A percentile compares a stretch with the other conserved stretches of the same genome.
Evolutionary conservation across 805 yeast species (phyloP).

Genomic region (Teunomyces tritomae): DNA sequence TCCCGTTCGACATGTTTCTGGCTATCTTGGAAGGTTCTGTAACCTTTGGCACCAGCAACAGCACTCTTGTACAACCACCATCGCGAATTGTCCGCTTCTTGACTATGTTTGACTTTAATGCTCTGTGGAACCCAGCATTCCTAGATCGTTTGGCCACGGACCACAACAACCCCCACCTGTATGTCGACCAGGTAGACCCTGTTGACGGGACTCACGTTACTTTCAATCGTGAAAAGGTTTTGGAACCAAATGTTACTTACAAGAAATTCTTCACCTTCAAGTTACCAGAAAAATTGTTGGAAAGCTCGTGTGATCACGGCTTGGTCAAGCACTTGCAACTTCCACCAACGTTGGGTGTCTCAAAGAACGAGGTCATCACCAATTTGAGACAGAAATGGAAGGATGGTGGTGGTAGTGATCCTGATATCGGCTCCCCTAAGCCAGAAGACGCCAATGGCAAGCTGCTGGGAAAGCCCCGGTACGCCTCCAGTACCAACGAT

Average conservation of each 20-base stretch:
- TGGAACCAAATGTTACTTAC: constrained; percentile 31
- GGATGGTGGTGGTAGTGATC: constrained; percentile 7
- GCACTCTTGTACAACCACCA: constrained; percentile 15
- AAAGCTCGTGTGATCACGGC: constrained; percentile 34
- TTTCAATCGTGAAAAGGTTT: constrained; percentile 22
- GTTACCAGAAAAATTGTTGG: constrained; percentile 36
- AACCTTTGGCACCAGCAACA: constrained; percentile 22
- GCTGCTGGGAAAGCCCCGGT: constrained; percentile 7
- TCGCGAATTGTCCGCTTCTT: constrained; percentile 26
- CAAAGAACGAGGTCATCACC: constrained; percentile 27
- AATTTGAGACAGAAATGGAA: constrained; percentile 25
- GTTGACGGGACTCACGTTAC: constrained; percentile 27
- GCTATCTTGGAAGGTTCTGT: constrained; percentile 37
- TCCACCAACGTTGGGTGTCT: constrained; percentile 35
- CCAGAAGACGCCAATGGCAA: constrained; percentile 7
- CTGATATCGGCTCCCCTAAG: constrained; percentile 6
- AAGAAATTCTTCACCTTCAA: constrained; percentile 41
- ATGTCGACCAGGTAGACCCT: constrained; percentile 27
- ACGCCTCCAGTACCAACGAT: constrained; percentile 23
- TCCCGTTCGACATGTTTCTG: constrained; percentile 41
- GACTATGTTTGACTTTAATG: constrained; percentile 42
- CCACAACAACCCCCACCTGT: constrained; percentile 26
- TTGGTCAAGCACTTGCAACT: constrained; percentile 36
- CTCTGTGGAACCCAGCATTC: constrained; percentile 37
- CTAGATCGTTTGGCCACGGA: constrained; percentile 32